Evolutionary conservation across 208 protist genomes (phyloP).

Genomic region (Leishmania tarentolae): DNA sequence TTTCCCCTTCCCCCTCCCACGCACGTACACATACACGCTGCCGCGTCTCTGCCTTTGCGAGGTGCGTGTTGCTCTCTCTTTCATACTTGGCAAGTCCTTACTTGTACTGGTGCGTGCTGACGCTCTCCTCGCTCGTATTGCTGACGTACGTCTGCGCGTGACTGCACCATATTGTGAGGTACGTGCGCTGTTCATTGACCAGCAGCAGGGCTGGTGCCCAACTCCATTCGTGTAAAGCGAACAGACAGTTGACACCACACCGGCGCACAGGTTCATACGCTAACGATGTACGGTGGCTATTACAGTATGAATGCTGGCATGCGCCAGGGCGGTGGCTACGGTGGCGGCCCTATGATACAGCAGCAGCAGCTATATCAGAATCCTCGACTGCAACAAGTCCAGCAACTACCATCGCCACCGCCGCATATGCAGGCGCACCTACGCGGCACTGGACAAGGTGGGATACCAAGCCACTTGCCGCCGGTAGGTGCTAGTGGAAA

Average conservation of each 20-base stretch:
- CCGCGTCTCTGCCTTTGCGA: background rate
- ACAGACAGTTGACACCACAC: background rate
- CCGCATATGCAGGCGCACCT: background rate
- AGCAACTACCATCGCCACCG: background rate
- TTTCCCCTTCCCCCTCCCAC: too few species aligned
- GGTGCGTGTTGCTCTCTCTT: background rate
- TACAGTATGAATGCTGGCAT: slow-evolving; percentile 34
- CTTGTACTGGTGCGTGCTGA: background rate
- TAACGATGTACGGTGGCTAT: slow-evolving; percentile 32
- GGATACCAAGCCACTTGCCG: background rate
- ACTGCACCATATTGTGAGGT: background rate
- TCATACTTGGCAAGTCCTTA: background rate
- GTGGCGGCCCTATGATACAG: slow-evolving; percentile 18
- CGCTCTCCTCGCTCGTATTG: background rate
- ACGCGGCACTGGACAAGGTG: background rate
- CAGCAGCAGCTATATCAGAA: slow-evolving; percentile 8
- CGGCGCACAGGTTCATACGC: background rate
- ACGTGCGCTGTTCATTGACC: background rate
- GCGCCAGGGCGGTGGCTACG: slow-evolving; percentile 19
- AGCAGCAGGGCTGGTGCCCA: background rate
- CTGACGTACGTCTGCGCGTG: background rate
- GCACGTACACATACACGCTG: background rate
- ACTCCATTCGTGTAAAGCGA: background rate
- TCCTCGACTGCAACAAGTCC: too few species aligned
- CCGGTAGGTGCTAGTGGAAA: background rate